Base-by-base conservation (phyloP, 2,329 filamentous ascomycete genomes). In the Fusarium praegraminearum region DNA sequence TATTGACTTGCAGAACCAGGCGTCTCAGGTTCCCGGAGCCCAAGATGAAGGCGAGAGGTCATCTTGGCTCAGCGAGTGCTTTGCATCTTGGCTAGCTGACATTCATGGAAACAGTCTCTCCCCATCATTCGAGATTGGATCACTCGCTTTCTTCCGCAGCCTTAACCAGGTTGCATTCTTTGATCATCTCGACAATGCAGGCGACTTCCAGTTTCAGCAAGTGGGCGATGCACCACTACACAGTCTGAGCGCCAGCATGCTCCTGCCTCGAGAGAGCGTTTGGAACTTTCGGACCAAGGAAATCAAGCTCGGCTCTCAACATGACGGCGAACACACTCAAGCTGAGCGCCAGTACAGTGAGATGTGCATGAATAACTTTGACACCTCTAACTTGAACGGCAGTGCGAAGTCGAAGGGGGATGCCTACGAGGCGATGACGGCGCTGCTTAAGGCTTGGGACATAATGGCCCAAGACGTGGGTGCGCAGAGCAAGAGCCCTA, bases 81-180 rank as follows among this genome's bases (percentile, higher is more conserved):
- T 78, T 57, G 71, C 74, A 15, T 74, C 75, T 40, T 78, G 78
- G 70, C 60, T 80, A 60, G 66, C 73, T 52, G 77, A 80, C 18
- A 79, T 83, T 61, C 86, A 84, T 77, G 84, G 83, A 67, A 82
- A 82, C 70, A 82, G 83, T 56, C 81, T 85, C 73, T 84, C 84
- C 63, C 82, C 83, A 12, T 85, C 85, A 62, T 86, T 88, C 60
- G 86, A 88, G 72, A 83, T 88, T 68, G 86, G 84, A 54, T 83
- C 81, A 28, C 76, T 85, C 33, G 73, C 77, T 6, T 86, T 87
- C 75, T 86, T 87, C 74, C 83, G 86, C 40, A 79, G 80, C 60
- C 76, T 80, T 43, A 77, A 81, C 22, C 83, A 87, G 57, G 77
- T 79, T 53, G 77, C 79, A 15, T 85, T 86, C 57, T 84, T 87